Percentiles rank a stretch among this genome's conserved stretches.
phyloP scores from a whole-genome alignment of 495 filamentous ascomycete genomes.

The Podospora australis region DNA sequence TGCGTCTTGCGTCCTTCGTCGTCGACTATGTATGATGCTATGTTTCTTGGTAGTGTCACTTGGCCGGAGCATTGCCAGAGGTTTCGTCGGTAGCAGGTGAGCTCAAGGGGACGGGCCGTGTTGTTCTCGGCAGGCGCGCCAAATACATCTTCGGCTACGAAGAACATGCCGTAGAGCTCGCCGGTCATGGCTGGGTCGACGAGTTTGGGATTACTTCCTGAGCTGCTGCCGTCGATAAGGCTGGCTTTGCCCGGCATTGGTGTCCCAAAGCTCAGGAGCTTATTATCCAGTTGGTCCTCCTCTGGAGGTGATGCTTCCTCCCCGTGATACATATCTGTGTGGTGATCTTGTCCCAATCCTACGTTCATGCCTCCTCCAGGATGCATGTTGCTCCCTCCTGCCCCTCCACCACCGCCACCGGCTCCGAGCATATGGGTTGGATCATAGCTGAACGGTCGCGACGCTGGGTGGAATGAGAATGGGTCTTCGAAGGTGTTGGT shows the following conservation, averaged over 20 bases:
- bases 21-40: constrained; percentile 62
- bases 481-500: constrained; percentile 61
- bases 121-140: constrained; percentile 37
- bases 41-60: constrained; percentile 65
- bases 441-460: constrained; percentile 32
- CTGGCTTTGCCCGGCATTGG: constrained; percentile 59
- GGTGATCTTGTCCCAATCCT: too few species aligned
- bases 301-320: constrained; percentile 33
- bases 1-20: constrained; percentile 74
- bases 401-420: constrained; percentile 16
- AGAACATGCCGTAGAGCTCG: constrained; percentile 93
- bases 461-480: constrained; percentile 51
- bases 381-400: constrained; percentile 37
- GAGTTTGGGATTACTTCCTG: too few species aligned
- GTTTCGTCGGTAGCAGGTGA: constrained; percentile 89
- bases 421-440: constrained; percentile 13
- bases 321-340: constrained; percentile 12
- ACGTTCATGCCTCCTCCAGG: too few species aligned
- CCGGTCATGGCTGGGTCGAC: constrained; percentile 63
- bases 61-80: constrained; percentile 84
- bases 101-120: constrained; percentile 59
- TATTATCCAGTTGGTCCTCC: constrained; percentile 40
- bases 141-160: constrained; percentile 70
- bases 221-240: constrained; percentile 34
- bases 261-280: constrained; percentile 64